A percentile compares a stretch with the other conserved stretches of the same genome.
These are phyloP conservation scores for Venturia effusa DNA, from an alignment of 2,329 filamentous ascomycete genomes.

Conservation along the genomic window DNA sequence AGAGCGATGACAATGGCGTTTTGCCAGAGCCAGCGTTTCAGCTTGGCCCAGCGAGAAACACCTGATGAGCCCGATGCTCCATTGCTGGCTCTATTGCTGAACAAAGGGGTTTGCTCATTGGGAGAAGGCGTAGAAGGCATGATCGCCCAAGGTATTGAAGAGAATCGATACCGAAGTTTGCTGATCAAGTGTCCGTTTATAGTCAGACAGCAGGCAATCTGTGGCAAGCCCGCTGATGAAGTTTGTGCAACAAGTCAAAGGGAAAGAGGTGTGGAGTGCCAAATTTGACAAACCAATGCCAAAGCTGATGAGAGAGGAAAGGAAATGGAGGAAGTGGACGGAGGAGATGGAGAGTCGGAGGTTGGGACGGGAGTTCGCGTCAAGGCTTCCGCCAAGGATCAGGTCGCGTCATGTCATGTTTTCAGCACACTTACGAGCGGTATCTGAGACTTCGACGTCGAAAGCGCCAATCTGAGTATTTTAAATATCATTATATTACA, in stretches of 20 bases:
- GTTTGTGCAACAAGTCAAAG: neutral
- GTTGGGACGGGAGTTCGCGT: neutral
- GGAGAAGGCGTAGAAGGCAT: neutral
- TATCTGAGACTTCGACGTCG: too few species aligned
- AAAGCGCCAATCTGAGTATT: too few species aligned
- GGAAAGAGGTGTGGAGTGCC: neutral
- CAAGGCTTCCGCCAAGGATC: neutral
- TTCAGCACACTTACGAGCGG: too few species aligned
- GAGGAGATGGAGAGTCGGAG: neutral
- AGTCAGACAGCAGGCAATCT: neutral
- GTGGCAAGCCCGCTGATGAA: neutral
- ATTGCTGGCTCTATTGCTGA: constrained; percentile 2
- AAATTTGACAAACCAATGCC: neutral
- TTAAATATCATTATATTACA: too few species aligned
- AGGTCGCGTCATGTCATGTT: neutral
- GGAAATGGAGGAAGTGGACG: neutral
- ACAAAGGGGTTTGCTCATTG: neutral
- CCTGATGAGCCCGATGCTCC: neutral
- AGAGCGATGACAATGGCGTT: constrained; percentile 4
- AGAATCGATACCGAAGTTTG: neutral
- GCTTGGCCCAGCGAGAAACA: neutral
- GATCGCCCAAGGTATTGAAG: neutral
- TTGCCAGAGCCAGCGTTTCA: neutral
- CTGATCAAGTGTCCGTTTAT: neutral
- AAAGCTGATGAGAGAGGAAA: neutral